These are phyloP conservation scores for Coccomyxa sp. DNA, from an alignment of 139 green algal genomes.

Conservation along the genomic window DNA sequence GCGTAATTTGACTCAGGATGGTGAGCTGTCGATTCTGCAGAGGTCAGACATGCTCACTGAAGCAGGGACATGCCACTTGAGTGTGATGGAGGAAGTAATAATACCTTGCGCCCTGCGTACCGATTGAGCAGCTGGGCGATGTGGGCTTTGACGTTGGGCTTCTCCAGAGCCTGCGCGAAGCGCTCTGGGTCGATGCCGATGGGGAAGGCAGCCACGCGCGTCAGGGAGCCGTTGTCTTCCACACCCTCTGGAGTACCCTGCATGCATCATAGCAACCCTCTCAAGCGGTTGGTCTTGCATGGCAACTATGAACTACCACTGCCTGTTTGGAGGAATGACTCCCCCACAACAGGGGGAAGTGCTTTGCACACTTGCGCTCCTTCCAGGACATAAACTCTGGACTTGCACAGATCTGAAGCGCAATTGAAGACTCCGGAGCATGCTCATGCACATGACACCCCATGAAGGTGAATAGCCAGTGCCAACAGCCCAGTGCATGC, in stretches of 20 bases:
- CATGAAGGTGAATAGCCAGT: too few relatives aligned
- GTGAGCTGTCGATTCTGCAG: too few relatives aligned
- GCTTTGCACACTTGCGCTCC: too few relatives aligned
- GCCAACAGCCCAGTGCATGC: too few relatives aligned
- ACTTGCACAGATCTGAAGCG: background rate
- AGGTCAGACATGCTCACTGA: too few relatives aligned
- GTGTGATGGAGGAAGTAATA: too few relatives aligned
- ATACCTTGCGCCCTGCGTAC: conserved; percentile 76
- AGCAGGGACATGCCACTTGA: too few relatives aligned
- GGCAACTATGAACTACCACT: background rate
- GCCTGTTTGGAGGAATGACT: background rate
- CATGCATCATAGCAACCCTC: background rate
- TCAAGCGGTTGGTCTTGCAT: background rate
- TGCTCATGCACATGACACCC: too few relatives aligned
- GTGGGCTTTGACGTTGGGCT: conserved; percentile 75
- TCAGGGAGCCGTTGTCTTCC: conserved; percentile 89
- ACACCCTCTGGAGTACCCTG: conserved; percentile 80
- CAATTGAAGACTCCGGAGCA: background rate
- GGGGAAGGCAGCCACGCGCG: conserved; percentile 82
- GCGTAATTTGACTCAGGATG: too few relatives aligned
- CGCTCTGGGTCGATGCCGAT: conserved; percentile 98
- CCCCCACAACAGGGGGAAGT: background rate
- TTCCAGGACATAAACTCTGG: too few relatives aligned
- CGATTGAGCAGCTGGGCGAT: conserved; percentile 88
- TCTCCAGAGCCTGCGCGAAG: conserved; percentile 85